Evolutionary conservation across 1,284 basidiomycete genomes (phyloP).

Genomic region (Macrocystidia cucumis): DNA sequence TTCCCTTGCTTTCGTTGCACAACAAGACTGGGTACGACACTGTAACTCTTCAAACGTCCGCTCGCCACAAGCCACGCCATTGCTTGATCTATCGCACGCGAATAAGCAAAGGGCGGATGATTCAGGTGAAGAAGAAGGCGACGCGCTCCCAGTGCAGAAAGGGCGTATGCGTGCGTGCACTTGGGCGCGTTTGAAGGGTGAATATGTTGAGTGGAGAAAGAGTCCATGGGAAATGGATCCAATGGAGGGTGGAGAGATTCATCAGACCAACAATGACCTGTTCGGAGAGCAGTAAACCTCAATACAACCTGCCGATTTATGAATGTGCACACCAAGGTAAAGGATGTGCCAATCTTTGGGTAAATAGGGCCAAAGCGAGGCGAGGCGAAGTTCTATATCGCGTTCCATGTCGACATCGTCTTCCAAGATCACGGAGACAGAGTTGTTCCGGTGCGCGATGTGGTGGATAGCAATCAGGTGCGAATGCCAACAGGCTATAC

Average conservation of each 20-base stretch:
- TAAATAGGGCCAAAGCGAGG: conserved; percentile 43
- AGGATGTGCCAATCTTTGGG: conserved; percentile 70
- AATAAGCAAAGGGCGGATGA: conserved; percentile 64
- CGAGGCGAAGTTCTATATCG: conserved; percentile 46
- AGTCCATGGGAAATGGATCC: conserved; percentile 4
- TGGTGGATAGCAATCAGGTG: conserved; percentile 49
- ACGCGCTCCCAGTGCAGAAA: conserved; percentile 47
- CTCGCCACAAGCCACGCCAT: conserved; percentile 59
- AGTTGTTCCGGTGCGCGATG: conserved; percentile 25
- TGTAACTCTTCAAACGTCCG: conserved; percentile 46
- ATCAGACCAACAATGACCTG: conserved; percentile 71
- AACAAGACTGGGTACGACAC: conserved; percentile 56
- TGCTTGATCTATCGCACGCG: conserved; percentile 71
- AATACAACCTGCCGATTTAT: neutral
- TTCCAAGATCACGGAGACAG: conserved; percentile 52
- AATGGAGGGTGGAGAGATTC: conserved; percentile 35
- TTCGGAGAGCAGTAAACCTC: conserved; percentile 2
- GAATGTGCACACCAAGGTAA: conserved; percentile 49
- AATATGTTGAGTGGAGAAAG: conserved; percentile 15
- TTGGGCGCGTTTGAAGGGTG: conserved; percentile 54
- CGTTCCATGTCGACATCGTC: conserved; percentile 78
- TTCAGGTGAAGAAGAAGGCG: conserved; percentile 45
- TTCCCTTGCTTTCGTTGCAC: conserved; percentile 52
- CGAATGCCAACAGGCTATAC: conserved; percentile 72
- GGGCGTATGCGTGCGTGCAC: conserved; percentile 63